phyloP scores from a whole-genome alignment of 2,329 filamentous ascomycete species.

The Clonostachys chloroleuca region DNA sequence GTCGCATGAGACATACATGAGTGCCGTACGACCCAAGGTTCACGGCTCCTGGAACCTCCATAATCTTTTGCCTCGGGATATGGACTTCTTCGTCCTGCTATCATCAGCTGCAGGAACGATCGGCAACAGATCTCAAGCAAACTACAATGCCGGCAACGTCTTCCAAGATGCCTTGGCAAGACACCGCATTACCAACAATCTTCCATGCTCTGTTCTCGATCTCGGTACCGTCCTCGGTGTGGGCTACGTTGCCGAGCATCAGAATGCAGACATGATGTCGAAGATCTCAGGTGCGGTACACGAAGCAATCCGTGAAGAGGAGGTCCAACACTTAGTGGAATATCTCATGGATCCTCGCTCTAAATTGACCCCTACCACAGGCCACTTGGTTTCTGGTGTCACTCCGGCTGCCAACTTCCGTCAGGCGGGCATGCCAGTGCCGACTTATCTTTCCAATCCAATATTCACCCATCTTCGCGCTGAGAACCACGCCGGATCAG shows the following conservation, averaged over 20 bases:
- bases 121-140: slow-evolving; percentile 52
- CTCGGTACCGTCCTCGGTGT: slow-evolving; percentile 47
- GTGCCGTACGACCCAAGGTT: slow-evolving; percentile 19
- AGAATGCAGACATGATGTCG: slow-evolving; percentile 9
- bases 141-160: slow-evolving; percentile 51
- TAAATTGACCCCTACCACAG: too few species aligned
- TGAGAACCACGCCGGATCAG: too few species aligned
- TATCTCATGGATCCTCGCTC: too few species aligned
- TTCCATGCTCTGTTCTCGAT: slow-evolving; percentile 39
- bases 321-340: too few species aligned
- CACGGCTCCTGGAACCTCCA: slow-evolving; percentile 21
- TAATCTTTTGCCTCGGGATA: not conserved
- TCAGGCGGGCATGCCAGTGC: too few species aligned
- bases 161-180: slow-evolving; percentile 44
- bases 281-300: too few species aligned
- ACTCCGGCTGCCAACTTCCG: too few species aligned
- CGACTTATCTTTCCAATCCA: too few species aligned
- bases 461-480: too few species aligned
- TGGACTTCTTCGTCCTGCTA: slow-evolving; percentile 40
- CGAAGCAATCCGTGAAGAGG: too few species aligned
- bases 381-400: too few species aligned
- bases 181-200: slow-evolving; percentile 18
- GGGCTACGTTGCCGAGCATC: slow-evolving; percentile 48
- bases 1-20: slow-evolving; percentile 21
- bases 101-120: slow-evolving; percentile 51